Conservation (phyloP, 495 filamentous ascomycete genomes). For the Zalerion maritima region DNA sequence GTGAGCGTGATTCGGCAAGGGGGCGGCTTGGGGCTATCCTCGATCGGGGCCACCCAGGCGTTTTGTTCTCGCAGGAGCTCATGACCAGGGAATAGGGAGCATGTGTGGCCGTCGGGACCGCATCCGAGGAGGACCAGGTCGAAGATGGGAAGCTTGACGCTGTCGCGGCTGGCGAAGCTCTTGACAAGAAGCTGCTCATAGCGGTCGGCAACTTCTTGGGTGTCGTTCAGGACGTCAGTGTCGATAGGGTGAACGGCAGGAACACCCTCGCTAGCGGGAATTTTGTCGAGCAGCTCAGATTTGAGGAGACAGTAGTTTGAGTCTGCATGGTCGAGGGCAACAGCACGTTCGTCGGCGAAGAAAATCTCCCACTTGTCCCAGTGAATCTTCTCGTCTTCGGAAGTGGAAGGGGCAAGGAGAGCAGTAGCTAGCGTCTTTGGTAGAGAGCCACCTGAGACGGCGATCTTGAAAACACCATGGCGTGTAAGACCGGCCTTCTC, state of each 20-base stretch:
- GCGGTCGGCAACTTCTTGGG: slow-evolving; percentile 81
- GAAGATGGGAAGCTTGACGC: slow-evolving; percentile 83
- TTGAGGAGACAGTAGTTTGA: slow-evolving; percentile 89
- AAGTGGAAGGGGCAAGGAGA: slow-evolving; percentile 48
- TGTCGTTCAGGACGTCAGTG: slow-evolving; percentile 52
- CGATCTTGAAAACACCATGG: slow-evolving; percentile 76
- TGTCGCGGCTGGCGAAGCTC: slow-evolving; percentile 71
- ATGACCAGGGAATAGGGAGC: slow-evolving; percentile 87
- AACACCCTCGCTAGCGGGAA: slow-evolving; percentile 46
- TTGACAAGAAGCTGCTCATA: slow-evolving; percentile 83
- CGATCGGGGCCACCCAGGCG: slow-evolving; percentile 84
- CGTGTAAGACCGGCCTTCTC: slow-evolving; percentile 68
- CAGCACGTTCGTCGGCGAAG: slow-evolving; percentile 93
- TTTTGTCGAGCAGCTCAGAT: slow-evolving; percentile 73
- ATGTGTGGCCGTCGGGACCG: slow-evolving; percentile 93
- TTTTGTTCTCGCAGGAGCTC: slow-evolving; percentile 72
- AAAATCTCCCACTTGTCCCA: slow-evolving; percentile 95
- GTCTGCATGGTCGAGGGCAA: slow-evolving; percentile 80
- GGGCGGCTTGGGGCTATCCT: slow-evolving; percentile 89
- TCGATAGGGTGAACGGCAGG: slow-evolving; percentile 74
- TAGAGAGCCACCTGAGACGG: slow-evolving; percentile 86
- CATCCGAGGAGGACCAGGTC: slow-evolving; percentile 85
- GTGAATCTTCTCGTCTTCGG: slow-evolving; percentile 46
- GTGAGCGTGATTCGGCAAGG: slow-evolving; percentile 81
- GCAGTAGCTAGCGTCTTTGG: slow-evolving; percentile 70